A percentile compares a stretch with the other conserved stretches of the same genome.
Evolutionary conservation across 371 early-diverging fungal species (phyloP).

Genomic region (Lichtheimia hyalospora): DNA sequence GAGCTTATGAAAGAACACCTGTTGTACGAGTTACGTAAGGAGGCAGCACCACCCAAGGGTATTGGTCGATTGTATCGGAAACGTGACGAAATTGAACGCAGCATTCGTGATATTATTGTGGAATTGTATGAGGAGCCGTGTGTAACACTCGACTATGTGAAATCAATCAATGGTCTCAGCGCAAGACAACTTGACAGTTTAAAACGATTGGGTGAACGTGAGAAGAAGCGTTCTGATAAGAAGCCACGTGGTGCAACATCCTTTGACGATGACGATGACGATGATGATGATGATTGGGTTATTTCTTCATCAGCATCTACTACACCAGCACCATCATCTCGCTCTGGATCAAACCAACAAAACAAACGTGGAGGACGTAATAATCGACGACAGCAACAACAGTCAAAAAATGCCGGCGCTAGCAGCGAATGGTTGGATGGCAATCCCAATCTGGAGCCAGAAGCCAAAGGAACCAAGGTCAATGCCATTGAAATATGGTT

Average conservation of each 20-base stretch:
- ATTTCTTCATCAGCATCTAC: constrained; percentile 20
- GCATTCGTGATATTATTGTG: constrained; percentile 34
- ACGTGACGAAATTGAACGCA: constrained; percentile 35
- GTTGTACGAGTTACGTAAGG: constrained; percentile 46
- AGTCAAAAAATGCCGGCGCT: not conserved
- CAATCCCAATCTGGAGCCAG: constrained; percentile 27
- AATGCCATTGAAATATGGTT: constrained; percentile 50
- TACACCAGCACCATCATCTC: not conserved
- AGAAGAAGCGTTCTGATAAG: constrained; percentile 17
- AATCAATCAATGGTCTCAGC: constrained; percentile 28
- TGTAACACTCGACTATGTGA: constrained; percentile 41
- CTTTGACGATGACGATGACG: constrained; percentile 34
- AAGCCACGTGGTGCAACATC: constrained; percentile 13
- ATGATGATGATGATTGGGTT: constrained; percentile 42
- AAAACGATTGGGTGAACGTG: constrained; percentile 32
- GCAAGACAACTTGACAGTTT: constrained; percentile 46
- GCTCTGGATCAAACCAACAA: not conserved
- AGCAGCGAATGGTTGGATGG: constrained; percentile 24
- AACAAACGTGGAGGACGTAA: not conserved
- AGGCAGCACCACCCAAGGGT: constrained; percentile 17
- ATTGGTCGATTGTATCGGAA: constrained; percentile 34
- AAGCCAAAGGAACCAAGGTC: constrained; percentile 14
- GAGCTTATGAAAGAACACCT: constrained; percentile 38
- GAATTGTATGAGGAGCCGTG: constrained; percentile 56
- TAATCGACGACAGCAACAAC: not conserved